A percentile compares a stretch with the other conserved stretches of the same genome.
Evolutionary conservation across 495 filamentous ascomycete genomes (phyloP).

Genomic region (Poronia punctata): DNA sequence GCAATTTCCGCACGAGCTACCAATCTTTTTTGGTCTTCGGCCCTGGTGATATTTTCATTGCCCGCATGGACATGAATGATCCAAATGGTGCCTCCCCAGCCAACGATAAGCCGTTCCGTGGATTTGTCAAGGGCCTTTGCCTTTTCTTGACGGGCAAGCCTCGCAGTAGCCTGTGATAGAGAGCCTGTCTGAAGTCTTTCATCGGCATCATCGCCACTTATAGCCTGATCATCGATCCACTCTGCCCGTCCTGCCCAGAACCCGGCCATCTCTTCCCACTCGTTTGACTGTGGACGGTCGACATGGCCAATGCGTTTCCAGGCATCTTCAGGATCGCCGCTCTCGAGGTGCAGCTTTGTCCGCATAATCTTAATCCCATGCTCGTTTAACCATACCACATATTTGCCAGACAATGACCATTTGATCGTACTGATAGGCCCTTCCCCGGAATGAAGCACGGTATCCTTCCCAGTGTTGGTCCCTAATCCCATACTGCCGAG

Average conservation of each 20-base stretch:
- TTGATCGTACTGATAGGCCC: slow-evolving; percentile 84
- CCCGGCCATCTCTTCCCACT: slow-evolving; percentile 89
- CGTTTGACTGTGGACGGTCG: slow-evolving; percentile 67
- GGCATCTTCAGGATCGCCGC: slow-evolving; percentile 66
- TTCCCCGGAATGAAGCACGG: slow-evolving; percentile 84
- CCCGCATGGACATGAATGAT: slow-evolving; percentile 84
- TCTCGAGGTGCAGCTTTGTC: slow-evolving; percentile 74
- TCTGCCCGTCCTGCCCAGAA: slow-evolving; percentile 89
- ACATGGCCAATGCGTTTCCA: slow-evolving; percentile 97
- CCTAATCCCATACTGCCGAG: slow-evolving; percentile 77
- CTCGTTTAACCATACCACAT: slow-evolving; percentile 91
- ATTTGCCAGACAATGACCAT: slow-evolving; percentile 87
- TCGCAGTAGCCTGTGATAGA: slow-evolving; percentile 42
- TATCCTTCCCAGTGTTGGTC: slow-evolving; percentile 72
- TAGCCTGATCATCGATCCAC: slow-evolving; percentile 77
- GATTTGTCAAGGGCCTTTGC: slow-evolving; percentile 35
- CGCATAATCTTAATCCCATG: slow-evolving; percentile 97
- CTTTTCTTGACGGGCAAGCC: slow-evolving; percentile 37
- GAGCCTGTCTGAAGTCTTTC: too few relatives aligned
- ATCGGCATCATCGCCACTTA: slow-evolving; percentile 50
- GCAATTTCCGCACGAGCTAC: slow-evolving; percentile 80
- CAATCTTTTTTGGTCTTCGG: slow-evolving; percentile 61
- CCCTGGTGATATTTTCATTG: slow-evolving; percentile 57
- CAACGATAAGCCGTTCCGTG: slow-evolving; percentile 78
- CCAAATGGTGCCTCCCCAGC: slow-evolving; percentile 96